Evolutionary conservation across 345 rosid species (phyloP).

Genomic region (Laguncularia racemosa): DNA sequence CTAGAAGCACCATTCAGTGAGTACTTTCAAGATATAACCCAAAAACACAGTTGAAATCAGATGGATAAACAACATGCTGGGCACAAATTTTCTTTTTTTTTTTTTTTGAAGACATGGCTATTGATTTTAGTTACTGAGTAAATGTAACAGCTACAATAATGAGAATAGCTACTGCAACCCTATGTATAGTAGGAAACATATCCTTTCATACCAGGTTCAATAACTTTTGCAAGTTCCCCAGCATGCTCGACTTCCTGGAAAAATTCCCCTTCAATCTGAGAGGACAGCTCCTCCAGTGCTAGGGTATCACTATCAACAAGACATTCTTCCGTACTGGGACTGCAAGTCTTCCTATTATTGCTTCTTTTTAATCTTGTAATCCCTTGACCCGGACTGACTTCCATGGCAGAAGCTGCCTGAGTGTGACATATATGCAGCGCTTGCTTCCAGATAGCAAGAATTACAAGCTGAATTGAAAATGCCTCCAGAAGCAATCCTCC

Average conservation of each 20-base stretch:
- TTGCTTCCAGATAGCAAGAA: constrained; percentile 96
- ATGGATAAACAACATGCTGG: too few relatives aligned
- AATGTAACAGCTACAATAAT: too few relatives aligned
- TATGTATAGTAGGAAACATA: constrained; percentile 3
- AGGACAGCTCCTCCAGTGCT: constrained; percentile 42
- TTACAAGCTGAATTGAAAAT: constrained; percentile 86
- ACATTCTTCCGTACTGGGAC: constrained; percentile 32
- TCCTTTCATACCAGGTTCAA: constrained; percentile 60
- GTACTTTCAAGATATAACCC: too few relatives aligned
- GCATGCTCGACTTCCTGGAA: constrained; percentile 73
- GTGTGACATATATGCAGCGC: constrained; percentile 90
- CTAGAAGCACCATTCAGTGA: too few relatives aligned
- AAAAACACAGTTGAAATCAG: too few relatives aligned
- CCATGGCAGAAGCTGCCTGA: constrained; percentile 80
- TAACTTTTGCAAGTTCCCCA: constrained; percentile 67
- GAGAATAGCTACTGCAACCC: not conserved
- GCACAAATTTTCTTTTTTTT: too few relatives aligned
- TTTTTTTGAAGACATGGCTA: not conserved
- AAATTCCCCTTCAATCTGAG: constrained; percentile 69
- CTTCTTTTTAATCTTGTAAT: constrained; percentile 38
- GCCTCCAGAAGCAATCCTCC: constrained; percentile 58
- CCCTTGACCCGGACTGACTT: constrained; percentile 70
- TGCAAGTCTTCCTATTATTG: constrained; percentile 40
- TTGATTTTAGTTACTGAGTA: too few relatives aligned
- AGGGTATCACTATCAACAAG: constrained; percentile 19